phyloP scores from a whole-genome alignment of 2,329 filamentous ascomycete species.

The Aspergillus transmontanensis region DNA sequence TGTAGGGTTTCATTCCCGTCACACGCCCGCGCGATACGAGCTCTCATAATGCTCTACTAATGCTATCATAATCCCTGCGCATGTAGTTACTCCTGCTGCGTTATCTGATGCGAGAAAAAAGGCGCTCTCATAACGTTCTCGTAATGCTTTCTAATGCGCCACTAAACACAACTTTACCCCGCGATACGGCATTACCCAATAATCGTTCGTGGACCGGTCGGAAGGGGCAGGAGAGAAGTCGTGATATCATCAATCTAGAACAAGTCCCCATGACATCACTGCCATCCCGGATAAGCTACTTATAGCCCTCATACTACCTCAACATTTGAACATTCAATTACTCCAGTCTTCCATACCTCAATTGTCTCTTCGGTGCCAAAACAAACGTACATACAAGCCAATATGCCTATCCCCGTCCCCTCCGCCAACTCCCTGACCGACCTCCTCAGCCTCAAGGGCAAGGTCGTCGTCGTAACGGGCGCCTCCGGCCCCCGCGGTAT shows the following conservation, averaged over 20 bases:
- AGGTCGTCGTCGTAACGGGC: slow-evolving; percentile 51
- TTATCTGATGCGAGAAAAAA: background rate
- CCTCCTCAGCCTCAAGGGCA: slow-evolving; percentile 52
- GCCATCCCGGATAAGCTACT: background rate
- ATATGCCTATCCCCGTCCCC: slow-evolving; percentile 44
- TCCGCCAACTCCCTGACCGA: slow-evolving; percentile 38
- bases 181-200: background rate
- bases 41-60: background rate
- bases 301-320: background rate
- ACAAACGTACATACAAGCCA: slow-evolving; percentile 9
- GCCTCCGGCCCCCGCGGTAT: slow-evolving; percentile 65
- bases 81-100: too few relatives aligned
- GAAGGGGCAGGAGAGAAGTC: background rate
- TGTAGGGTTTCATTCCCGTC: background rate
- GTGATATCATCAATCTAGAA: background rate
- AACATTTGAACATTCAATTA: background rate
- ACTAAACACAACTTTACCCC: background rate
- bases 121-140: background rate
- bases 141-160: background rate
- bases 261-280: background rate
- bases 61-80: background rate
- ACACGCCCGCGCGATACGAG: background rate
- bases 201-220: background rate
- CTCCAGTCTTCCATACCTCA: background rate
- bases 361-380: background rate